phyloP scores from a whole-genome alignment of 192 early-diverging fungal genomes.

The Haplosporangium gracile region DNA sequence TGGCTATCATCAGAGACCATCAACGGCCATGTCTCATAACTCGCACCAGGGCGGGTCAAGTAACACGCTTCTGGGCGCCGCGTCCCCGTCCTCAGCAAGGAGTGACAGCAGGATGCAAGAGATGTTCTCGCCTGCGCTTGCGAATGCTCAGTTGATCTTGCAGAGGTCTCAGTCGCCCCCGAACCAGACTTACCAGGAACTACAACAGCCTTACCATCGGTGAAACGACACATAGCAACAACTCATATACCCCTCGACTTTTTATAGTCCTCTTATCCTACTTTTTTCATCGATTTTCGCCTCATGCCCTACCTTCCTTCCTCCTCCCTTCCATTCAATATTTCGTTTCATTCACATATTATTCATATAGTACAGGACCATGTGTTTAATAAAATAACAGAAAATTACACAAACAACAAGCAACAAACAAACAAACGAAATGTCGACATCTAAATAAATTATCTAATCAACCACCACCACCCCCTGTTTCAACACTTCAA shows the following conservation, averaged over 20 bases:
- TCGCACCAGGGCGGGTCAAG: no score
- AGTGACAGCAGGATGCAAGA: neutral
- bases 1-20: neutral
- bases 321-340: no score
- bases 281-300: neutral
- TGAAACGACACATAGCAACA: neutral
- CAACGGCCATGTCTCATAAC: conserved; percentile 1
- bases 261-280: neutral
- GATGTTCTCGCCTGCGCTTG: conserved; percentile 32
- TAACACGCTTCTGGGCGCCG: neutral
- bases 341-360: no score
- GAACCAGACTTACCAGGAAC: neutral
- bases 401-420: no score
- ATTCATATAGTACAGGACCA: no score
- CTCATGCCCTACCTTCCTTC: no score
- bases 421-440: no score
- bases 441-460: neutral
- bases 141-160: conserved; percentile 44
- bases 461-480: neutral
- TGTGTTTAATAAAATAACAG: no score
- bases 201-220: neutral
- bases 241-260: neutral
- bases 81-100: neutral
- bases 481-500: no score
- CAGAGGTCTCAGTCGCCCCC: conserved; percentile 22